Conservation (phyloP, 1,284 basidiomycete species). For the Butyriboletus appendiculatus region DNA sequence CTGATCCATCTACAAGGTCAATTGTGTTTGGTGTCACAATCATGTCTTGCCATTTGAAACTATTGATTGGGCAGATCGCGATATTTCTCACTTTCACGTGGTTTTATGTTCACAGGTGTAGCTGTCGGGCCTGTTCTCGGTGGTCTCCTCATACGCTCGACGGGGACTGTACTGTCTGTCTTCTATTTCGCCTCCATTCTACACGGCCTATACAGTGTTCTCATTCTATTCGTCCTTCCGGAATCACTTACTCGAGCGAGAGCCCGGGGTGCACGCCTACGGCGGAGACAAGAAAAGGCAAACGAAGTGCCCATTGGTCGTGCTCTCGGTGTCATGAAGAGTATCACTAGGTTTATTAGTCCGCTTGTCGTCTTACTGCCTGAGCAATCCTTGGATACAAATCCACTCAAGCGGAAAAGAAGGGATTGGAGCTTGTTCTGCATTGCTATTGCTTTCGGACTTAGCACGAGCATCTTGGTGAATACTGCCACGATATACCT, state of each 20-base stretch:
- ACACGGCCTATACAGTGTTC: constrained; percentile 51
- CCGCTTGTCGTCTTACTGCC: constrained; percentile 72
- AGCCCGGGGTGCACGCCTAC: constrained; percentile 17
- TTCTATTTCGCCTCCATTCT: constrained; percentile 64
- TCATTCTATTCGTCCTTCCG: constrained; percentile 66
- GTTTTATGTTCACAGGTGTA: constrained; percentile 65
- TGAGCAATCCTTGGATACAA: constrained; percentile 26
- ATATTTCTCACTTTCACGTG: constrained; percentile 62
- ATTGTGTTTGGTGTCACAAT: neutral
- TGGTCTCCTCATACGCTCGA: constrained; percentile 59
- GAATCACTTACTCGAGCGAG: constrained; percentile 63
- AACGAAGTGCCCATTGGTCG: neutral
- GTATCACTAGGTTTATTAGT: constrained; percentile 56
- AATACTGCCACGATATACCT: constrained; percentile 21
- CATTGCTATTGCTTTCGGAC: constrained; percentile 57
- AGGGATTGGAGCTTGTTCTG: constrained; percentile 73
- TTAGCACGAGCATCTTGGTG: constrained; percentile 57
- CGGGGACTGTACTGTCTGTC: constrained; percentile 59
- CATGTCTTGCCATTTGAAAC: neutral
- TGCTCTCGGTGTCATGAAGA: constrained; percentile 28
- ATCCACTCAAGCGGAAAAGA: constrained; percentile 41
- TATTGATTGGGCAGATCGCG: constrained; percentile 45
- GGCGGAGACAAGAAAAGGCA: constrained; percentile 9
- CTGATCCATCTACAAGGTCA: constrained; percentile 27
- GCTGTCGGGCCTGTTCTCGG: constrained; percentile 76